These are phyloP conservation scores for Diaporthe nobilis DNA, from an alignment of 2,329 filamentous ascomycete species.

Conservation along the genomic window DNA sequence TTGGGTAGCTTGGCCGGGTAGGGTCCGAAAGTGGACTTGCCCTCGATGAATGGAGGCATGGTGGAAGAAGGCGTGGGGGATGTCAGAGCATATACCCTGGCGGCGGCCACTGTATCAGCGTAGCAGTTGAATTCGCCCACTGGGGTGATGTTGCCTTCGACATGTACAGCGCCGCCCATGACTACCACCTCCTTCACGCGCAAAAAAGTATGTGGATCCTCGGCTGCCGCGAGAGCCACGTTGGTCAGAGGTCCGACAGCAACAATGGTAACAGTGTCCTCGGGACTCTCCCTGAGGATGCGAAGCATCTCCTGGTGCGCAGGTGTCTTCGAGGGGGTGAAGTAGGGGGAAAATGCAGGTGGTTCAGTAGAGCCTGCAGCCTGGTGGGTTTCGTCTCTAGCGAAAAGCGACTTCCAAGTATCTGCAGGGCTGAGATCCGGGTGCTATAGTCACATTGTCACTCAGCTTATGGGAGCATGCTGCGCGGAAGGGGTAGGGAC, in stretches of 20 bases:
- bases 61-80: slow-evolving; percentile 81
- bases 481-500: slow-evolving; percentile 44
- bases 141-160: slow-evolving; percentile 86
- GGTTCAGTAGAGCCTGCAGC: slow-evolving; percentile 53
- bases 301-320: slow-evolving; percentile 92
- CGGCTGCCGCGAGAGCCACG: slow-evolving; percentile 86
- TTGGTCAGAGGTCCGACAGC: slow-evolving; percentile 95
- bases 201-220: slow-evolving; percentile 91
- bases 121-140: slow-evolving; percentile 96
- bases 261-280: slow-evolving; percentile 89
- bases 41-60: slow-evolving; percentile 77
- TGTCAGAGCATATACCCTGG: slow-evolving; percentile 83
- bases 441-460: slow-evolving; percentile 60
- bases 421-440: slow-evolving; percentile 82
- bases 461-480: slow-evolving; percentile 5
- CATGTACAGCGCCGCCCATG: slow-evolving; percentile 90
- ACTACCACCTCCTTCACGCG: slow-evolving; percentile 91
- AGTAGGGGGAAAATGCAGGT: slow-evolving; percentile 70
- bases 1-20: slow-evolving; percentile 77
- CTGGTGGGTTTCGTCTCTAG: slow-evolving; percentile 50
- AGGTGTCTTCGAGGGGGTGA: slow-evolving; percentile 80
- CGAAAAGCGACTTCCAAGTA: slow-evolving; percentile 80
- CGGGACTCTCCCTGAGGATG: slow-evolving; percentile 84
- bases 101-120: slow-evolving; percentile 85
- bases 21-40: slow-evolving; percentile 64